Conservation (phyloP, 768 basidiomycete genomes). For the Clathrus columnatus region DNA sequence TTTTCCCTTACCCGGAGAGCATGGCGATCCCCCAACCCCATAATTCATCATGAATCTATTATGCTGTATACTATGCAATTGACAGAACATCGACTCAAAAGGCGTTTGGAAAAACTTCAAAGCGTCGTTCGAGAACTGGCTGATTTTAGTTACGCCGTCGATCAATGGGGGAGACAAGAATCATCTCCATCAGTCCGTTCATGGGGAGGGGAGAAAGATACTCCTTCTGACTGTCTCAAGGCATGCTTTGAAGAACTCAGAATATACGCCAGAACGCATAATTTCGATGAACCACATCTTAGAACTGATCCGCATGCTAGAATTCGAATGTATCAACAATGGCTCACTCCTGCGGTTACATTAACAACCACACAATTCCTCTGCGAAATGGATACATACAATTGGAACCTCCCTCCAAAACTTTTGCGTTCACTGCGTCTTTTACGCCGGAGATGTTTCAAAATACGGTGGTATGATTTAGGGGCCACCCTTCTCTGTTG, state of each 20-base stretch:
- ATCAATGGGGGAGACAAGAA: constrained; percentile 7
- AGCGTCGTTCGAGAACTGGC: not conserved
- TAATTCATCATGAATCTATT: not conserved
- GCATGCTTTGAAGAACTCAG: not conserved
- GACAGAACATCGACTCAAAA: not conserved
- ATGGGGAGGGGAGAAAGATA: not conserved
- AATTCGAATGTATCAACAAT: not conserved
- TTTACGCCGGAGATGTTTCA: constrained; percentile 7
- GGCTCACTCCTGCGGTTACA: not conserved
- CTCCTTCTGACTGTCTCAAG: constrained; percentile 1
- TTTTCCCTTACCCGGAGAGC: not conserved
- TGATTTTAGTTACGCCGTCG: constrained; percentile 2
- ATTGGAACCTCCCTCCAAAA: not conserved
- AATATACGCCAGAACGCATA: not conserved
- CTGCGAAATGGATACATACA: not conserved
- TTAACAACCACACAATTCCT: not conserved
- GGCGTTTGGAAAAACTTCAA: constrained; percentile 1
- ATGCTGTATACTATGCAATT: not conserved
- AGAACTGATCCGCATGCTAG: not conserved
- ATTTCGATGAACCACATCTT: constrained; percentile 4
- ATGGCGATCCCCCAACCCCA: not conserved
- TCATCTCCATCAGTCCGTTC: not conserved
- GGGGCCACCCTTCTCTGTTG: constrained; percentile 2
- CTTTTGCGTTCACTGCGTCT: not conserved
- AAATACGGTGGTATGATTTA: constrained; percentile 7